phyloP scores from a whole-genome alignment of 768 basidiomycete species.

The Lactarius psammicola region DNA sequence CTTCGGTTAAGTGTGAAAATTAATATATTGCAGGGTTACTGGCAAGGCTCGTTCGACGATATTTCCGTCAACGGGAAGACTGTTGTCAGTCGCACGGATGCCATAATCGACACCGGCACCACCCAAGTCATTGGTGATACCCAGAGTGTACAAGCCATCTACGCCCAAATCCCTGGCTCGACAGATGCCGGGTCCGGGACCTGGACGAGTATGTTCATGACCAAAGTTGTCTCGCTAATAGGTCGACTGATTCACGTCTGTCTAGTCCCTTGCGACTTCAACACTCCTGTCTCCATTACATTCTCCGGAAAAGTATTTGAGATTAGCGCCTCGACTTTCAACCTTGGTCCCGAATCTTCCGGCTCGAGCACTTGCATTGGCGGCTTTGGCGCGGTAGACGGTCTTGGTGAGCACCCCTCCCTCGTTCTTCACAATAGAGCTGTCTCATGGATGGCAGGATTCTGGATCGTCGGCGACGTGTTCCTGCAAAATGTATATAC shows the following conservation, averaged over 20 bases:
- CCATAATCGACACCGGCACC: conserved; percentile 38
- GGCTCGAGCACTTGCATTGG: background rate
- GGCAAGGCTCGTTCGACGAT: conserved; percentile 31
- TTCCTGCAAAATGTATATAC: background rate
- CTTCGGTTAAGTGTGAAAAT: conserved; percentile 32
- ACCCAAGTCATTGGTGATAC: conserved; percentile 33
- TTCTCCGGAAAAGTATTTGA: background rate
- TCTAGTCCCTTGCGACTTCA: background rate
- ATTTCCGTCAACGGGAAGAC: conserved; percentile 30
- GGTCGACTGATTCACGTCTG: background rate
- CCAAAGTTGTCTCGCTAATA: background rate
- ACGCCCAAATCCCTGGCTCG: background rate
- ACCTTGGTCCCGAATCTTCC: background rate
- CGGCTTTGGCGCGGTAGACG: background rate
- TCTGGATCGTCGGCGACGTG: background rate
- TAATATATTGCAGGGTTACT: conserved; percentile 15
- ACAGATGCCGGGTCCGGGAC: background rate
- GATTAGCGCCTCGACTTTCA: background rate
- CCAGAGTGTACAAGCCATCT: background rate
- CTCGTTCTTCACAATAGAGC: background rate
- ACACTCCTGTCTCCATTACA: background rate
- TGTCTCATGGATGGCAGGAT: background rate
- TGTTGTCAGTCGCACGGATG: conserved; percentile 3
- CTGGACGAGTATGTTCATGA: background rate
- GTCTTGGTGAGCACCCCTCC: background rate